phyloP scores from a whole-genome alignment of 2,329 filamentous ascomycete genomes.

The Ophiostoma tasmaniense region DNA sequence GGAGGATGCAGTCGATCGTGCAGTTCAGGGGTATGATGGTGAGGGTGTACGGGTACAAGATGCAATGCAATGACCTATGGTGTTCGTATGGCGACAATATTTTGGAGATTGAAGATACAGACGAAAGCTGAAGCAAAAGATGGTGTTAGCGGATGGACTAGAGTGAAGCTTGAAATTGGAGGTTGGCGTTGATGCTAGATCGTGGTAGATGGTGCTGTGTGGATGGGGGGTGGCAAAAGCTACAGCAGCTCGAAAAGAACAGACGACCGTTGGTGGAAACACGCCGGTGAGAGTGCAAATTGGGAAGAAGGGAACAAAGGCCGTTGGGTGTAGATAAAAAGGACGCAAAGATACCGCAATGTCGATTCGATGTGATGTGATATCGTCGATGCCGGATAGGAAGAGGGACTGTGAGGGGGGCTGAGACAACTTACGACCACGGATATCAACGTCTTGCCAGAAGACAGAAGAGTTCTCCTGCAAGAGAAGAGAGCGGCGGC shows the following conservation, averaged over 20 bases:
- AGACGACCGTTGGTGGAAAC: not conserved
- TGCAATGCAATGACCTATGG: not conserved
- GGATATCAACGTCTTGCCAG: conserved; percentile 1
- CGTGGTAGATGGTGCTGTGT: not conserved
- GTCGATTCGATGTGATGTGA: not conserved
- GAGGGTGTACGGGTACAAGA: not conserved
- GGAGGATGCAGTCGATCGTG: conserved; percentile 3
- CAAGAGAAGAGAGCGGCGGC: not conserved
- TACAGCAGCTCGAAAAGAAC: not conserved
- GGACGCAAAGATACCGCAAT: not conserved
- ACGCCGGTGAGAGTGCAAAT: not conserved
- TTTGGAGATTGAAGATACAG: not conserved
- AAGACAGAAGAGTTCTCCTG: conserved; percentile 4
- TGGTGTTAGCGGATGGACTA: not conserved
- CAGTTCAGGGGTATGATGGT: conserved; percentile 2
- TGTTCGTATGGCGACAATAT: not conserved
- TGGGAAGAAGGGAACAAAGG: not conserved
- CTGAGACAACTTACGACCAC: not conserved
- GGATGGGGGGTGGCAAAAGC: not conserved
- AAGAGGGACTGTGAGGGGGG: not conserved
- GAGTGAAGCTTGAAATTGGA: not conserved
- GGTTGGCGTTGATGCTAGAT: not conserved
- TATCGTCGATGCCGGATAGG: not conserved
- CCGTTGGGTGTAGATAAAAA: not conserved
- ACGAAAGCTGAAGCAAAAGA: not conserved